Conservation (phyloP, 768 basidiomycete genomes). For the Pleurotus salmoneostramineus region DNA sequence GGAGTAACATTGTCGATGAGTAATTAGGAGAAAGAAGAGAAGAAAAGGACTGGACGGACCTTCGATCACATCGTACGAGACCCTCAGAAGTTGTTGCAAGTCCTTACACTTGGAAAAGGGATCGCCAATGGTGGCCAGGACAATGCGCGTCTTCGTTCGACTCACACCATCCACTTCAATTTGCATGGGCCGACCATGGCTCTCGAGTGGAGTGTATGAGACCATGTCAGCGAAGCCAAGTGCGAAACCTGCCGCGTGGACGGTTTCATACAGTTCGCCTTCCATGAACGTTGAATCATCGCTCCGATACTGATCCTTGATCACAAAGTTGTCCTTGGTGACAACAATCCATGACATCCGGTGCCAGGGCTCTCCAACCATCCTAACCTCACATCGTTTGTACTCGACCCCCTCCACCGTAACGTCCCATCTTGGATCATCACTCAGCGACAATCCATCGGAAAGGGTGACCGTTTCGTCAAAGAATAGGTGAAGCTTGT, state of each 20-base stretch:
- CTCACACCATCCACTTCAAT: not conserved
- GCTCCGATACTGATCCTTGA: constrained; percentile 4
- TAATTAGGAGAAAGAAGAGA: not conserved
- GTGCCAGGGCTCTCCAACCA: not conserved
- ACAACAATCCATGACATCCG: not conserved
- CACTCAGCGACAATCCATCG: not conserved
- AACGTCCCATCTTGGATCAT: not conserved
- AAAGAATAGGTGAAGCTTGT: not conserved
- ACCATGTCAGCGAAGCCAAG: not conserved
- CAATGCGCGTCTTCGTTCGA: not conserved
- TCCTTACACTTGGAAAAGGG: not conserved
- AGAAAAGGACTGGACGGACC: not conserved
- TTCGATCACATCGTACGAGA: constrained; percentile 4
- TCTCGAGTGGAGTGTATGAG: not conserved
- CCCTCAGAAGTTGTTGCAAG: not conserved
- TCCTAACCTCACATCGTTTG: not conserved
- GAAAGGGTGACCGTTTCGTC: not conserved
- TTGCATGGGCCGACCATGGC: not conserved
- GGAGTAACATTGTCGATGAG: not conserved
- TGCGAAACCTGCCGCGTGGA: not conserved
- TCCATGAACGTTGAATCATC: not conserved
- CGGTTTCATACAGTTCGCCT: not conserved
- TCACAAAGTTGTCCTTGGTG: not conserved
- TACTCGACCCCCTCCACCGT: not conserved
- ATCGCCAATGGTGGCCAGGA: not conserved